Conservation (phyloP, 1,284 basidiomycete genomes). For the Trametes sp. region DNA sequence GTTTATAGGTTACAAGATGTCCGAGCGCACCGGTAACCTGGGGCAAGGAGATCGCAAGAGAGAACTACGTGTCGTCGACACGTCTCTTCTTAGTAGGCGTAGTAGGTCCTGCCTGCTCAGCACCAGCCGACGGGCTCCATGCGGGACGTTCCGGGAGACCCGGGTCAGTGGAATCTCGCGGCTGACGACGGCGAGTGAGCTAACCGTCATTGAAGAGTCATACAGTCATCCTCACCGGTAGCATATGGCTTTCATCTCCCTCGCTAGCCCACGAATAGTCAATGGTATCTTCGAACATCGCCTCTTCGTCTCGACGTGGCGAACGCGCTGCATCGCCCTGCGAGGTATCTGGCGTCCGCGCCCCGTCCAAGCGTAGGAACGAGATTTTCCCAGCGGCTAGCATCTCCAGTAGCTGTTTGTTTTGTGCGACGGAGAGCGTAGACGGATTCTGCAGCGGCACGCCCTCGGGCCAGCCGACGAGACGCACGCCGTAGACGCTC, state of each 20-base stretch:
- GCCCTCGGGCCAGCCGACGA: constrained; percentile 66
- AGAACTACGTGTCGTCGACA: neutral
- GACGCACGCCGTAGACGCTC: constrained; percentile 58
- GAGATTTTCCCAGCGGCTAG: constrained; percentile 54
- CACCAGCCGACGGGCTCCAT: neutral
- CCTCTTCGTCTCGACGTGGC: constrained; percentile 17
- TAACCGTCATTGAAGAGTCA: no score
- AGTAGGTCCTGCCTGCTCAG: neutral
- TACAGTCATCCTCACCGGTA: neutral
- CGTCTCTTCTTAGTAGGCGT: constrained; percentile 12
- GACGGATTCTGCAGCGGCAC: constrained; percentile 69
- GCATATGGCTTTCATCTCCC: neutral
- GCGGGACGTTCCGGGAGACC: neutral
- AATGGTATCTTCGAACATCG: constrained; percentile 29
- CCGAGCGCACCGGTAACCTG: no score
- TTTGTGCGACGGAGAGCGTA: constrained; percentile 57
- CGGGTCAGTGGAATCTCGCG: neutral
- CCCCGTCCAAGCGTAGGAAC: constrained; percentile 43
- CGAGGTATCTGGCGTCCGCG: neutral
- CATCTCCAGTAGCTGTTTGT: constrained; percentile 57
- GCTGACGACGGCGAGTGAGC: neutral
- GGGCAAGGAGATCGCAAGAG: no score
- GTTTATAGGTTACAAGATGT: no score
- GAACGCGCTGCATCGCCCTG: neutral
- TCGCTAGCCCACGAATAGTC: constrained; percentile 23